Percentiles rank a stretch among this genome's conserved stretches.
Evolutionary conservation across 2,329 filamentous ascomycete species (phyloP).

Genomic region (Volutella citrinella): DNA sequence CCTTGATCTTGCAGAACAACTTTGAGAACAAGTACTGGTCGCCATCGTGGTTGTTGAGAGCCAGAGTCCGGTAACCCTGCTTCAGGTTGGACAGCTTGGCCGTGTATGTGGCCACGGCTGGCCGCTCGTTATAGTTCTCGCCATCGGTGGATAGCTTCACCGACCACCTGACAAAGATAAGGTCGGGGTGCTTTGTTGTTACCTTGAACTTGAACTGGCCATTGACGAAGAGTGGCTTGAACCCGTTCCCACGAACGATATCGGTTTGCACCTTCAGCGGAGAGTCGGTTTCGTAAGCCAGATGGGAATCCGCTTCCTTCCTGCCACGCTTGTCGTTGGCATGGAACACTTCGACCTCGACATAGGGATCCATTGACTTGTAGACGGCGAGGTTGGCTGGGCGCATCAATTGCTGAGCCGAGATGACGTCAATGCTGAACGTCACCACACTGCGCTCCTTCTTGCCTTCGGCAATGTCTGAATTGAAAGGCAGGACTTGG

Average conservation of each 20-base stretch:
- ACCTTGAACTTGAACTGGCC: conserved; percentile 76
- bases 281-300: conserved; percentile 43
- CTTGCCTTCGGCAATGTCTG: conserved; percentile 55
- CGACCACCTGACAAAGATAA: conserved; percentile 91
- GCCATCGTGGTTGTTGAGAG: conserved; percentile 81
- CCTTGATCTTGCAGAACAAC: conserved; percentile 84
- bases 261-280: conserved; percentile 77
- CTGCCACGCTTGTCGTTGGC: conserved; percentile 93
- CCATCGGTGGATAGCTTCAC: conserved; percentile 85
- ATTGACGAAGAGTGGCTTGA: conserved; percentile 87
- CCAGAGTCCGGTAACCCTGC: conserved; percentile 88
- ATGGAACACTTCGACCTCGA: conserved; percentile 92
- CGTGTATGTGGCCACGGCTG: conserved; percentile 81
- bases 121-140: conserved; percentile 57
- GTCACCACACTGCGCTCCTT: conserved; percentile 77
- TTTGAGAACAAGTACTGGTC: conserved; percentile 95
- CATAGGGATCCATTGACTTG: conserved; percentile 81
- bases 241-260: conserved; percentile 83
- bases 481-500: conserved; percentile 53
- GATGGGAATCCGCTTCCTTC: conserved; percentile 65
- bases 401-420: conserved; percentile 90
- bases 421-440: conserved; percentile 86
- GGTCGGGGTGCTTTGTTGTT: conserved; percentile 89
- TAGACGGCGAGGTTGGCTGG: conserved; percentile 69
- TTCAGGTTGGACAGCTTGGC: conserved; percentile 88